These are phyloP conservation scores for Apiospora pterosperma DNA, from an alignment of 2,329 filamentous ascomycete genomes.

Conservation along the genomic window DNA sequence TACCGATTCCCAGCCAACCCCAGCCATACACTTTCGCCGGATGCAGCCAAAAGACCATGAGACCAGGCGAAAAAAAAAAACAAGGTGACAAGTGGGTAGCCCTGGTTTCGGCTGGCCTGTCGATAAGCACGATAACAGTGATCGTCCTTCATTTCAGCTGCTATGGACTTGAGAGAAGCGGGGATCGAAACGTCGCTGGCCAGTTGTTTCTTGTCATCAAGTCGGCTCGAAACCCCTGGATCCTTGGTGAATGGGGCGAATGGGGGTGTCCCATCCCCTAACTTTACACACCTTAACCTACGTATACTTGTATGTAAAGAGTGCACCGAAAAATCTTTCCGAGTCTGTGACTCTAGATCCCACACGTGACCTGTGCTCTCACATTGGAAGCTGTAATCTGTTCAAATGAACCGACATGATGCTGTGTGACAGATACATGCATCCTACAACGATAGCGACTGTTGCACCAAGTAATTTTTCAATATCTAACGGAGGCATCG, in stretches of 20 bases:
- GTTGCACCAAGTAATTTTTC: too few species aligned
- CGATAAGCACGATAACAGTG: neutral
- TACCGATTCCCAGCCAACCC: neutral
- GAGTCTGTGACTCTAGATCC: neutral
- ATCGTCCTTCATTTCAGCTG: neutral
- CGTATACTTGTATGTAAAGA: too few species aligned
- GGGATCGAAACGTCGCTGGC: neutral
- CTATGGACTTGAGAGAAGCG: neutral
- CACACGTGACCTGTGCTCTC: neutral
- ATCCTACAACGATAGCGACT: too few species aligned
- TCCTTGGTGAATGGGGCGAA: neutral
- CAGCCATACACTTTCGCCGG: neutral
- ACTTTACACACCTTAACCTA: too few species aligned
- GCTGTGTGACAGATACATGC: too few species aligned
- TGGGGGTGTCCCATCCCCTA: too few species aligned
- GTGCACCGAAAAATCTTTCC: neutral
- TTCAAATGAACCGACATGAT: neutral
- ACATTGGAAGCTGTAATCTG: neutral
- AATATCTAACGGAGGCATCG: too few species aligned
- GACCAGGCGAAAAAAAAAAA: neutral
- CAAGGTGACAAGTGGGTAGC: neutral
- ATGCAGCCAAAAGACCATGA: neutral
- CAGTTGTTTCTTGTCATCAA: neutral
- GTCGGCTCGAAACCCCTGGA: neutral
- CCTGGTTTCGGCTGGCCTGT: neutral